phyloP scores from a whole-genome alignment of 106 monocot species.

The Ottelia alismoides region DNA sequence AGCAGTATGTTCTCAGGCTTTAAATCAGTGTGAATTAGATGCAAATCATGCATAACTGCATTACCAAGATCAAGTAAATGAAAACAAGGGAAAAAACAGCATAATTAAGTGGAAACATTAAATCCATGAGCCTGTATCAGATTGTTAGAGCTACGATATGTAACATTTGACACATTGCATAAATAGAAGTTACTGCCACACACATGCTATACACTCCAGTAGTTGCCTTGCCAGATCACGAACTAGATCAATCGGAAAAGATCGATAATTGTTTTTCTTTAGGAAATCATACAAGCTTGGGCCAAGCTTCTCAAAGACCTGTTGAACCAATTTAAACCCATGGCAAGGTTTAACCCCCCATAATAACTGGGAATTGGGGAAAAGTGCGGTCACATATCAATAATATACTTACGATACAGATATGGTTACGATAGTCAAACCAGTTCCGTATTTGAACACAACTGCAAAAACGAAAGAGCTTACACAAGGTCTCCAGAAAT shows the following conservation, averaged over 20 bases:
- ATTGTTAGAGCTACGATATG: too few species aligned
- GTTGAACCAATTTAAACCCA: conserved; percentile 60
- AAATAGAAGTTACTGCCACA: conserved; percentile 27
- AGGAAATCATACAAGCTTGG: conserved; percentile 97
- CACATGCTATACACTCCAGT: conserved; percentile 87
- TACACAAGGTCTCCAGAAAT: conserved; percentile 10
- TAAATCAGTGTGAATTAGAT: conserved; percentile 36
- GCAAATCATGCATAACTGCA: conserved; percentile 79
- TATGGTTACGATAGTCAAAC: conserved; percentile 99
- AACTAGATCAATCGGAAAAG: conserved; percentile 87
- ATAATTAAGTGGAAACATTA: too few species aligned
- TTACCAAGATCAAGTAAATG: too few species aligned
- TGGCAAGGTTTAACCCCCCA: conserved; percentile 32
- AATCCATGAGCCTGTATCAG: too few species aligned
- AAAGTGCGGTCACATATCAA: too few species aligned
- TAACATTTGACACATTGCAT: neutral
- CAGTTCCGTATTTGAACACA: conserved; percentile 99
- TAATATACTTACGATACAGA: conserved; percentile 97
- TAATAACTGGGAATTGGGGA: conserved; percentile 14
- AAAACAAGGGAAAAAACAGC: too few species aligned
- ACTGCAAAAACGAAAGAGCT: conserved; percentile 69
- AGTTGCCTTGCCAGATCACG: conserved; percentile 87
- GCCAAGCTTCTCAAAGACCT: conserved; percentile 99
- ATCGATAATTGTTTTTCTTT: conserved; percentile 81
- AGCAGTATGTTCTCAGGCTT: conserved; percentile 86